Base-by-base conservation (phyloP, 2,329 filamentous ascomycete species). In the Botrytis elliptica region DNA sequence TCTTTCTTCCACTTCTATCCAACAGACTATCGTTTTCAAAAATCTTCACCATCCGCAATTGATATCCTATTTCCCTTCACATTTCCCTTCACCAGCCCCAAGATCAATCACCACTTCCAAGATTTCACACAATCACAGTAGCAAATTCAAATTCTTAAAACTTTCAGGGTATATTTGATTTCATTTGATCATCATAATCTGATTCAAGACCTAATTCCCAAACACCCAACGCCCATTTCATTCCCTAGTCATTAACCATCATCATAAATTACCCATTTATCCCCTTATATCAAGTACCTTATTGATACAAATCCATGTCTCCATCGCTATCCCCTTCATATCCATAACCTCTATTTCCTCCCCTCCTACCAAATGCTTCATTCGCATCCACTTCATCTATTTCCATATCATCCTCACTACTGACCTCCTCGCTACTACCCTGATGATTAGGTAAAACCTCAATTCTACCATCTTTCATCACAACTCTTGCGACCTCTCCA, bases 391-490 rank as follows among this genome's bases (percentile, higher is more conserved):
- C 86, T 75, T 87, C 75, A 89, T 87, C 84, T 25, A 86, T 84
- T 67, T 86, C 85, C 76, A 90, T 80, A 79, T 97, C 94, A 20
- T 92, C 91, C 29, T 92, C 84, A 0, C 91, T 92, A 79, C 93
- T 91, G 14, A 49, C 67, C 3, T 91, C 90, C 18, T 93, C 92
- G 49, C 87, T 85, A 20, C 88, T 87, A 75, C 94, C 92, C 12
- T 91, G 90, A 36, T 98, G 96, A 82, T 99, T 98, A 10, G 94
- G 86, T 38, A 96, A 80, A 2, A 99, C 94, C 3, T 89, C 85
- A 74, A 98, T 91, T 82, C 93, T 93, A 64, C 93, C 93, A 76
- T 94, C 90, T 44, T 92, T 88, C 75, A 98, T 86, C 64, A 93
- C 90, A 38, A 98, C 93, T 40, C 88, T 86, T 1, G 96, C 96